Base-by-base conservation (phyloP, 108 stramenopile species). In the Skeletonema grethae region DNA sequence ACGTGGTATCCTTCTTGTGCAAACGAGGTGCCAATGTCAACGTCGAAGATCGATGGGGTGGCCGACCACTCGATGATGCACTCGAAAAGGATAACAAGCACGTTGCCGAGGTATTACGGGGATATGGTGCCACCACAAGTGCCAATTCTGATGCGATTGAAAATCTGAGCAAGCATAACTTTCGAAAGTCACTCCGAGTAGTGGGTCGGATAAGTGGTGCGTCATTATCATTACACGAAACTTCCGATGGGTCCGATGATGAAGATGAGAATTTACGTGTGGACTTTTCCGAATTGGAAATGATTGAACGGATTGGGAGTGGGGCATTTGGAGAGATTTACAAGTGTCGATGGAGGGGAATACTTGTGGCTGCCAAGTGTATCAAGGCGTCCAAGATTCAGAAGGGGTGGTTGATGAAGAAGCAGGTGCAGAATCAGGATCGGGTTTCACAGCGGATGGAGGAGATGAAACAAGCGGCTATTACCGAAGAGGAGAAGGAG, bases 291-390 rank as follows among this genome's bases (percentile, higher is more conserved):
- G 91, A 92, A 65, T 68, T 95, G 9, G 92, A 92, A 48, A 89
- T 92, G 89, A 83, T 95, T 56, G 95, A 95, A 62, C 79, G 85
- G 38, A 95, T 95, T 58, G 95, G 95, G 10, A 79, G 87, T 10
- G 95, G 95, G 22, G 92, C 91, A 8, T 95, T 95, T 78, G 95
- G 95, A 60, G 95, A 95, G 67, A 93, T 95, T 57, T 95, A 88
- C 80, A 95, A 93, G 63, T 91, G 86, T 69, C 84, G 82, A 48
- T 96, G 95, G 95, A 69, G 91, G 16, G 93, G 92, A 8, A 94
- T 86, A 4, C 66, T 92, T 34, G 93, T 96, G 11, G 93, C 93
- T 9, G 95, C 92, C 22, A 96, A 96, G 77, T 90, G 87, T 60
- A 90, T 96, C 61, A 85, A 88, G 78, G 81, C 84, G 11, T 81